A percentile compares a stretch with the other conserved stretches of the same genome.
These are phyloP conservation scores for Colletotrichum spaethianum DNA, from an alignment of 2,329 filamentous ascomycete genomes.

Conservation along the genomic window DNA sequence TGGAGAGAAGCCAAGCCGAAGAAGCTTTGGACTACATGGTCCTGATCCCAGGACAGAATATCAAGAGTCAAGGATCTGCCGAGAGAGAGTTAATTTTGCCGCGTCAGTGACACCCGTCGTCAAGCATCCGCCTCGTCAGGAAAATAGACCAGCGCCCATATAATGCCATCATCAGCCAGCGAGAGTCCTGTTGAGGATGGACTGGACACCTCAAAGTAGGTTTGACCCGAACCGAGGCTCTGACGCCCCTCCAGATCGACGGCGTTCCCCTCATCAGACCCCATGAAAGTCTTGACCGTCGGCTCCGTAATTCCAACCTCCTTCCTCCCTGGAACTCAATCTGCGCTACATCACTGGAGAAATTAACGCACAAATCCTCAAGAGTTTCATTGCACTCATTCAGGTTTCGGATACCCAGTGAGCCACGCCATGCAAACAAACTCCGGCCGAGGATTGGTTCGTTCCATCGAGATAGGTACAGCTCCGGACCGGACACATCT, in stretches of 20 bases:
- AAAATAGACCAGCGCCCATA: neutral
- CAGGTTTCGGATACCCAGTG: conserved; percentile 5
- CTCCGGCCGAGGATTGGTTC: conserved; percentile 19
- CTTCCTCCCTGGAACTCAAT: conserved; percentile 21
- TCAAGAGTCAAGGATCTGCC: neutral
- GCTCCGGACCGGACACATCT: conserved; percentile 32
- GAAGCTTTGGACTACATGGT: conserved; percentile 9
- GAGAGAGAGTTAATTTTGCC: conserved; percentile 10
- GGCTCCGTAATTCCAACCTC: conserved; percentile 28
- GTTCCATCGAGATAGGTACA: conserved; percentile 36
- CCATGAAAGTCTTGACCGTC: conserved; percentile 20
- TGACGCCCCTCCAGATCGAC: conserved; percentile 27
- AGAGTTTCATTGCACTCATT: conserved; percentile 11
- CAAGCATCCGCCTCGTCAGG: neutral
- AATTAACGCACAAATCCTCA: conserved; percentile 32
- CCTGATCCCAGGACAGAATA: conserved; percentile 7
- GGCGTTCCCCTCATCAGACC: conserved; percentile 11
- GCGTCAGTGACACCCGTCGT: conserved; percentile 3
- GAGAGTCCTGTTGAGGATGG: neutral
- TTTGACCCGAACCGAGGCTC: conserved; percentile 37
- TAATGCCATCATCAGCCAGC: neutral
- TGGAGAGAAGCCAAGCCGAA: neutral
- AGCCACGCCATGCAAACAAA: conserved; percentile 18
- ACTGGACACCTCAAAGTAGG: conserved; percentile 16
- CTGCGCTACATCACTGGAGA: conserved; percentile 33